Evolutionary conservation across 2,329 filamentous ascomycete genomes (phyloP).

Genomic region (Aspergillus pseudotamarii): DNA sequence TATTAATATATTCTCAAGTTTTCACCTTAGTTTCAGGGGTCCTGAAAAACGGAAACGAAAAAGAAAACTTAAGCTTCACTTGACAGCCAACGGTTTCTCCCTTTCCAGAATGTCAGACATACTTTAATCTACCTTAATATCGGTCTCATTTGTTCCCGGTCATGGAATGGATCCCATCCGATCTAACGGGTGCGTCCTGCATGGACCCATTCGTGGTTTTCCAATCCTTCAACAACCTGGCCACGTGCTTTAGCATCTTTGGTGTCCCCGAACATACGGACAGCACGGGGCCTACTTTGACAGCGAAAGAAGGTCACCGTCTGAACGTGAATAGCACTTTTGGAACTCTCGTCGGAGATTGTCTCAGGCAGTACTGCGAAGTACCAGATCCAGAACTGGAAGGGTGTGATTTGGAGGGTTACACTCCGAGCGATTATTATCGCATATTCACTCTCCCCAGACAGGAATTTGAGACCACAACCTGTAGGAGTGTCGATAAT

Average conservation of each 20-base stretch:
- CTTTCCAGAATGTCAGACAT: background rate
- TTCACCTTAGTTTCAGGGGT: background rate
- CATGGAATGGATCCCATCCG: background rate
- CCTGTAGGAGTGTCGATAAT: background rate
- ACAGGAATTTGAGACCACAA: background rate
- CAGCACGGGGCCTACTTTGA: background rate
- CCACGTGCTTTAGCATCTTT: conserved; percentile 2
- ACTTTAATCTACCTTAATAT: background rate
- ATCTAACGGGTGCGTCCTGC: background rate
- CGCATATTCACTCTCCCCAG: background rate
- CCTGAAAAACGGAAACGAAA: background rate
- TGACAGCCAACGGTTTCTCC: background rate
- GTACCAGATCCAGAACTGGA: background rate
- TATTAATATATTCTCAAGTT: background rate
- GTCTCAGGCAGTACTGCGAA: background rate
- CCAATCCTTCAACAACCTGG: background rate
- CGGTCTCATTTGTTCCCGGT: background rate
- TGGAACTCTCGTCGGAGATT: background rate
- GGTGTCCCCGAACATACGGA: background rate
- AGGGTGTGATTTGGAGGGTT: background rate
- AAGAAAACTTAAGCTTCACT: background rate
- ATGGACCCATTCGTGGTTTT: conserved; percentile 1
- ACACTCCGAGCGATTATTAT: background rate
- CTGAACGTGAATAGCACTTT: conserved; percentile 1
- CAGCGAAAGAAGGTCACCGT: background rate